These are phyloP conservation scores for Termitomyces sp. DNA, from an alignment of 768 basidiomycete species.

Conservation along the genomic window DNA sequence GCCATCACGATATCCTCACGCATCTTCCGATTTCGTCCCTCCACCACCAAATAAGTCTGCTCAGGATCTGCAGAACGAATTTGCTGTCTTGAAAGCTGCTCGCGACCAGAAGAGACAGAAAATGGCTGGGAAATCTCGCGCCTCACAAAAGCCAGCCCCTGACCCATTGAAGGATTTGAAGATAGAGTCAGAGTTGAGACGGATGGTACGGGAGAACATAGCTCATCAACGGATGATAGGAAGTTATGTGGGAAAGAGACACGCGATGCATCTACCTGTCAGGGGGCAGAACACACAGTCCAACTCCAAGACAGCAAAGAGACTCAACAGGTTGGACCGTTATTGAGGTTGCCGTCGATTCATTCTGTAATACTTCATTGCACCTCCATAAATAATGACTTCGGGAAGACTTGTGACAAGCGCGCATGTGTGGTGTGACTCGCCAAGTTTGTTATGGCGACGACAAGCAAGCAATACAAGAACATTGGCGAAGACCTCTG, in stretches of 20 bases:
- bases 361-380: constrained; percentile 2
- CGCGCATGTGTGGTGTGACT: constrained; percentile 17
- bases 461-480: constrained; percentile 81
- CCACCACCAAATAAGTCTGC: constrained; percentile 38
- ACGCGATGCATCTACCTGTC: constrained; percentile 91
- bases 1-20: constrained; percentile 66
- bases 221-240: constrained; percentile 92
- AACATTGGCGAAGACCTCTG: constrained; percentile 91
- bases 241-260: constrained; percentile 88
- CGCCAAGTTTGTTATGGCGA: constrained; percentile 46
- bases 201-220: constrained; percentile 86
- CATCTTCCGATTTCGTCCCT: constrained; percentile 47
- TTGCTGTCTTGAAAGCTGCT: constrained; percentile 26
- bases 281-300: constrained; percentile 91
- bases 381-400: not conserved
- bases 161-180: constrained; percentile 75
- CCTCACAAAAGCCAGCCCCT: constrained; percentile 17
- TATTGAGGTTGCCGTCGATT: constrained; percentile 17
- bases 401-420: constrained; percentile 21
- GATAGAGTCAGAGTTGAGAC: constrained; percentile 85
- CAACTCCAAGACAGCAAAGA: constrained; percentile 88
- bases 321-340: constrained; percentile 83
- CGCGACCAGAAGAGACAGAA: constrained; percentile 29
- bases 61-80: constrained; percentile 37
- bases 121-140: constrained; percentile 17